Base-by-base conservation (phyloP, 441 rosid species). In the Brassica hybrid region DNA sequence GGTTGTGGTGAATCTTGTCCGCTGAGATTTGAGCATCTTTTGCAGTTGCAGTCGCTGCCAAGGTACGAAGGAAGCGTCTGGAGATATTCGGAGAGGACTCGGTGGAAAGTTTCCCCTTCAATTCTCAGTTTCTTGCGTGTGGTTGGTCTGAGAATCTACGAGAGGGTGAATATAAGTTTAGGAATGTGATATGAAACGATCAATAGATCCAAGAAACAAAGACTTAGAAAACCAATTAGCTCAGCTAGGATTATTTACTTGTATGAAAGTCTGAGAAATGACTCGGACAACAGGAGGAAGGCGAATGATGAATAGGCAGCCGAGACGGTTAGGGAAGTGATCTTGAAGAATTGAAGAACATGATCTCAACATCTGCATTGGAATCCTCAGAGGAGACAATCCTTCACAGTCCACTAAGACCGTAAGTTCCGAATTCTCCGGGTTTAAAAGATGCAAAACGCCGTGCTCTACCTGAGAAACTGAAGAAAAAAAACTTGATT, bases 391-490 rank as follows among this genome's bases (percentile, higher is more conserved):
- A 58, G 99, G 96, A 69, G 98, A 83, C 73, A 95, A 75, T 72
- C 97, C 96, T 78, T 87, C 90, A 86, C 99, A 95, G 80, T 95
- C 99, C 45, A 95, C 88, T 41, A 95, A 74, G 68, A 95, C 99
- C 2, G 91, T 86, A 65, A 95, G 88, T 67, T 89, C 91, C 14
- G 90, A 84, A 73, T 84, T 90, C 72, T 87, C 89, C 1, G 84
- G 81, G 70, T 63, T 80, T 57, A 89, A 78, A 65, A 90, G 88
- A 86, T 84, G 85, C 79, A 89, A 79, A 75, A 89, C 84, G n/a
- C 97, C 99, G 19, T 87, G 83, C 80, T 95, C 98, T 50, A 95
- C 96, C 87, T 95, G 98, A 64, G 99, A 93, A 79, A 93, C 99
- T 93, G 89, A 83, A 79, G 71, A 27, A n/a, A 58, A 9, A 41